Evolutionary conservation across 202 grass and related monocot species (phyloP).

Genomic region (Thinopyrum obtusiflorum): DNA sequence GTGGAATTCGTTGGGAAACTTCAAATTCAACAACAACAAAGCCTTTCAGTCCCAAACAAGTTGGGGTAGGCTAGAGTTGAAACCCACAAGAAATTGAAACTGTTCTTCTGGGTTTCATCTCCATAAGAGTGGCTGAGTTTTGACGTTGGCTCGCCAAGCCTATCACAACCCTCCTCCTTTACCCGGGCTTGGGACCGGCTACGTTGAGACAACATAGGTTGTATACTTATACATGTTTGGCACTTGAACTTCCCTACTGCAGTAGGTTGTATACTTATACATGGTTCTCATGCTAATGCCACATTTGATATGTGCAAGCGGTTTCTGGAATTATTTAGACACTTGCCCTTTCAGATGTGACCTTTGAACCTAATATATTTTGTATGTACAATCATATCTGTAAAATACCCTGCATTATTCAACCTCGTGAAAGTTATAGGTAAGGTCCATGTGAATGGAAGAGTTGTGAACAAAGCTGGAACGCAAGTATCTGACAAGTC

Average conservation of each 20-base stretch:
- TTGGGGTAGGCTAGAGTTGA: no score
- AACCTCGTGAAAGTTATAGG: constrained; percentile 46
- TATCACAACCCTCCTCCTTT: no score
- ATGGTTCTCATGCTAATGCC: constrained; percentile 6
- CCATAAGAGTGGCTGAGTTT: no score
- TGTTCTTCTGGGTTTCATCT: no score
- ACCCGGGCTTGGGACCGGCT: no score
- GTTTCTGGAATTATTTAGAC: constrained; percentile 25
- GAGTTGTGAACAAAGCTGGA: constrained; percentile 80
- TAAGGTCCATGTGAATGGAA: constrained; percentile 91
- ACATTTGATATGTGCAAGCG: constrained; percentile 12
- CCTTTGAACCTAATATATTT: constrained; percentile 8
- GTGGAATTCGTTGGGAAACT: not conserved
- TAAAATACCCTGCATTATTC: constrained; percentile 17
- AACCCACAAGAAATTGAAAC: no score
- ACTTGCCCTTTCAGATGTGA: constrained; percentile 1
- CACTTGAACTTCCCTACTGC: not conserved
- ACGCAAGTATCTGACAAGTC: constrained; percentile 89
- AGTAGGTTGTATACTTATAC: not conserved
- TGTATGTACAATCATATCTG: not conserved
- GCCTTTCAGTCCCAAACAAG: no score
- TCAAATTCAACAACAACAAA: not conserved
- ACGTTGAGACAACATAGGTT: no score
- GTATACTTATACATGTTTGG: no score
- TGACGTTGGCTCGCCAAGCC: no score